Evolutionary conservation across 1,284 basidiomycete species (phyloP).

Genomic region (Pisolithus thermaeus): DNA sequence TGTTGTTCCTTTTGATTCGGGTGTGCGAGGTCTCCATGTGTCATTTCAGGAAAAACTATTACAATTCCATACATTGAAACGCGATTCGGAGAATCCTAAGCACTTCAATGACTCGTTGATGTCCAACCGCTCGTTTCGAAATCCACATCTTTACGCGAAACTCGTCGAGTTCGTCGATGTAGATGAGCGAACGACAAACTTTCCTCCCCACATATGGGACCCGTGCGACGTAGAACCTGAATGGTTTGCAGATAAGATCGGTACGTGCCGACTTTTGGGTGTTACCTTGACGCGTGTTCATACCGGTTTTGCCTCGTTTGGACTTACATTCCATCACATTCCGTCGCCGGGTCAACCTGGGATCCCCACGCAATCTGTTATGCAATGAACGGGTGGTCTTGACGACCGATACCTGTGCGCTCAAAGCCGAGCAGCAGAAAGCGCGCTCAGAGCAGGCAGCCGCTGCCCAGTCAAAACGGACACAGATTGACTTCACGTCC

Average conservation of each 20-base stretch:
- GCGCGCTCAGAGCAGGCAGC: slow-evolving; percentile 33
- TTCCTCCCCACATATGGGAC: slow-evolving; percentile 68
- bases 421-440: slow-evolving; percentile 41
- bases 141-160: slow-evolving; percentile 90
- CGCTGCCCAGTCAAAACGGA: slow-evolving; percentile 25
- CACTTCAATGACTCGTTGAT: slow-evolving; percentile 95
- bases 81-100: slow-evolving; percentile 53
- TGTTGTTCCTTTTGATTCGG: slow-evolving; percentile 12
- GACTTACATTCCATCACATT: background rate
- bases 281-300: slow-evolving; percentile 17
- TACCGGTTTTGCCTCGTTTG: slow-evolving; percentile 9
- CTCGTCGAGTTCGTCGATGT: slow-evolving; percentile 90
- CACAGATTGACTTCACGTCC: slow-evolving; percentile 30
- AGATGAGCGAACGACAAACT: slow-evolving; percentile 80
- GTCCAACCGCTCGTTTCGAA: slow-evolving; percentile 85
- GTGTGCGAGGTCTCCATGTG: background rate
- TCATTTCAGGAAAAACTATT: slow-evolving; percentile 64
- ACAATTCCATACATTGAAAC: slow-evolving; percentile 72
- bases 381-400: background rate
- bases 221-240: slow-evolving; percentile 53
- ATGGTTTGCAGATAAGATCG: slow-evolving; percentile 68
- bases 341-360: background rate
- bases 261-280: slow-evolving; percentile 34
- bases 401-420: slow-evolving; percentile 24
- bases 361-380: background rate